phyloP scores from a whole-genome alignment of 306 rosid genomes.

The Vigna angularis region DNA sequence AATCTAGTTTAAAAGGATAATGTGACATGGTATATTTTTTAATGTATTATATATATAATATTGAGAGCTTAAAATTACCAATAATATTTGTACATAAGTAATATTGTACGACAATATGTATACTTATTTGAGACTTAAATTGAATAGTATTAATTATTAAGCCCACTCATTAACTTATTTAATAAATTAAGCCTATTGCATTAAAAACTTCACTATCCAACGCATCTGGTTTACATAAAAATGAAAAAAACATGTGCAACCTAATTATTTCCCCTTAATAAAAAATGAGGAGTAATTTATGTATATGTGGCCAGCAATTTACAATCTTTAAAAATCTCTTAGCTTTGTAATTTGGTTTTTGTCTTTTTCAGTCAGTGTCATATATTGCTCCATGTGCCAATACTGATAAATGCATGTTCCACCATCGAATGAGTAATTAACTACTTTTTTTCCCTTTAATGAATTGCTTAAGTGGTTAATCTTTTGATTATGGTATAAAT shows the following conservation, averaged over 20 bases:
- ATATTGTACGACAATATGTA: no score
- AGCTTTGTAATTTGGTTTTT: neutral
- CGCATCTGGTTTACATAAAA: neutral
- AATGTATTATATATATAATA: no score
- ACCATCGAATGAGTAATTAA: neutral
- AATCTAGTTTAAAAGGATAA: no score
- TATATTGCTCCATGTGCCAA: neutral
- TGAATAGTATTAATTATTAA: no score
- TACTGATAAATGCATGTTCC: neutral
- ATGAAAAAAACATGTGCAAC: neutral
- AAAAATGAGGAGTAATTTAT: neutral
- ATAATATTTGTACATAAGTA: no score
- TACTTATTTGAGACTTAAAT: no score
- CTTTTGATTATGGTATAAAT: neutral
- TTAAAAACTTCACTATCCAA: no score
- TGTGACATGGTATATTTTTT: no score
- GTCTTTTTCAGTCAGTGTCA: neutral
- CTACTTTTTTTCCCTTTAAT: neutral
- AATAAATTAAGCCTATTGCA: no score
- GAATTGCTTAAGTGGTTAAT: neutral
- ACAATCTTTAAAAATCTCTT: neutral
- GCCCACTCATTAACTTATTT: no score
- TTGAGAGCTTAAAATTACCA: no score
- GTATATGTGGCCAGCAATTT: neutral
- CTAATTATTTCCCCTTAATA: neutral